Conservation (phyloP, 1,284 basidiomycete genomes). For the Baeospora myosura region DNA sequence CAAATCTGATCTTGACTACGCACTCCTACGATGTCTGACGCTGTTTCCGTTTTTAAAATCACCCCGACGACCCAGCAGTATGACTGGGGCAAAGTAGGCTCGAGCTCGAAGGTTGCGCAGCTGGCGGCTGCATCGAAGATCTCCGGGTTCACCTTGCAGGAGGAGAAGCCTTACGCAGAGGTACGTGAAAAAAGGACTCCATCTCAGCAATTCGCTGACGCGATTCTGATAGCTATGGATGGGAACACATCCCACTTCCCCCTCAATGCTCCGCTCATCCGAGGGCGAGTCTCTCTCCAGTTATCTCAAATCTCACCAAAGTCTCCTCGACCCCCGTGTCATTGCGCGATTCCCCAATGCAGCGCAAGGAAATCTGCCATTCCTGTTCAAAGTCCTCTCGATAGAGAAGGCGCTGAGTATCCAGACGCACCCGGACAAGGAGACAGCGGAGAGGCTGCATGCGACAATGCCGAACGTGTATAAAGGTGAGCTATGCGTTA, state of each 20-base stretch:
- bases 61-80: slow-evolving; percentile 64
- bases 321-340: slow-evolving; percentile 65
- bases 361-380: slow-evolving; percentile 73
- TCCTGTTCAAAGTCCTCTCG: slow-evolving; percentile 90
- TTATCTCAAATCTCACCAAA: slow-evolving; percentile 58
- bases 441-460: slow-evolving; percentile 75
- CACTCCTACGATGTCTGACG: too few relatives aligned
- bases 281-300: slow-evolving; percentile 47
- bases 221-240: slow-evolving; percentile 79
- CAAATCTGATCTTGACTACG: too few relatives aligned
- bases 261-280: slow-evolving; percentile 64
- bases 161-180: slow-evolving; percentile 48
- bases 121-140: slow-evolving; percentile 27
- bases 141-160: slow-evolving; percentile 37
- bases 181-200: slow-evolving; percentile 19
- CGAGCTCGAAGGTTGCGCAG: slow-evolving; percentile 55
- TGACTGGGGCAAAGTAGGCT: slow-evolving; percentile 68
- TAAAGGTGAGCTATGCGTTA: slow-evolving; percentile 54
- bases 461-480: slow-evolving; percentile 76
- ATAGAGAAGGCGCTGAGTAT: slow-evolving; percentile 95
- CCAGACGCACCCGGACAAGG: slow-evolving; percentile 95
- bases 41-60: slow-evolving; percentile 68
- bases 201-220: slow-evolving; percentile 1
- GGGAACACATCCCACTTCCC: slow-evolving; percentile 92
- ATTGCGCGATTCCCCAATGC: slow-evolving; percentile 51